Evolutionary conservation across 148 eudicot species (phyloP).

Genomic region (Suaeda aralocaspica): DNA sequence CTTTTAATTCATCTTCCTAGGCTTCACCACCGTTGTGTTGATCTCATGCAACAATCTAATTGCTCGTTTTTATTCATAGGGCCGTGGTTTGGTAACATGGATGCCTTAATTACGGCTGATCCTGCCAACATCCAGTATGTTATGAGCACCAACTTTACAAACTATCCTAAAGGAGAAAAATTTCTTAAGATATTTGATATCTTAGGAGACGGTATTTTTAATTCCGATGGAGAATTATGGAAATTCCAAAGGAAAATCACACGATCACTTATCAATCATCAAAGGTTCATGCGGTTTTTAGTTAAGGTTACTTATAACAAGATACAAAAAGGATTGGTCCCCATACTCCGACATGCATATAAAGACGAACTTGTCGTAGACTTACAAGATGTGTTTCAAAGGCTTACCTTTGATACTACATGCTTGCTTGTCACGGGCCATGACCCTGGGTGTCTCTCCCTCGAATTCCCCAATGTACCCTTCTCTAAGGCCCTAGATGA

Average conservation of each 20-base stretch:
- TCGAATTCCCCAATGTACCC: conserved; percentile 24
- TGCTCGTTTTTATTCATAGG: conserved; percentile 25
- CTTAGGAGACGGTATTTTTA: conserved; percentile 32
- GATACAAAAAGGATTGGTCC: conserved; percentile 30
- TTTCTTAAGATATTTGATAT: conserved; percentile 29
- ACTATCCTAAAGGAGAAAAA: conserved; percentile 33
- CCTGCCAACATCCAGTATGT: conserved; percentile 30
- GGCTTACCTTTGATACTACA: conserved; percentile 33
- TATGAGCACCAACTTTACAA: conserved; percentile 32
- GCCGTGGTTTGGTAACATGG: conserved; percentile 34
- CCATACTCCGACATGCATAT: conserved; percentile 27
- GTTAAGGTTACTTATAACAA: conserved; percentile 25
- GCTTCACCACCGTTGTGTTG: conserved; percentile 23
- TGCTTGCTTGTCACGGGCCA: conserved; percentile 29
- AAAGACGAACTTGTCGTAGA: conserved; percentile 25
- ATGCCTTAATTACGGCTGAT: conserved; percentile 25
- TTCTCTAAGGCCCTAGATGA: conserved; percentile 35
- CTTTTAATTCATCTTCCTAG: conserved; percentile 25
- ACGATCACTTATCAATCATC: conserved; percentile 23
- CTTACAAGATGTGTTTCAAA: conserved; percentile 39
- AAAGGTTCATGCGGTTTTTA: conserved; percentile 21
- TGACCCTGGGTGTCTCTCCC: conserved; percentile 33
- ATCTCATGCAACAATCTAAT: conserved; percentile 13
- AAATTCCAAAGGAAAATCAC: conserved; percentile 26
- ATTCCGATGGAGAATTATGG: conserved; percentile 33